Base-by-base conservation (phyloP, 306 rosid genomes). In the Glycine soja region DNA sequence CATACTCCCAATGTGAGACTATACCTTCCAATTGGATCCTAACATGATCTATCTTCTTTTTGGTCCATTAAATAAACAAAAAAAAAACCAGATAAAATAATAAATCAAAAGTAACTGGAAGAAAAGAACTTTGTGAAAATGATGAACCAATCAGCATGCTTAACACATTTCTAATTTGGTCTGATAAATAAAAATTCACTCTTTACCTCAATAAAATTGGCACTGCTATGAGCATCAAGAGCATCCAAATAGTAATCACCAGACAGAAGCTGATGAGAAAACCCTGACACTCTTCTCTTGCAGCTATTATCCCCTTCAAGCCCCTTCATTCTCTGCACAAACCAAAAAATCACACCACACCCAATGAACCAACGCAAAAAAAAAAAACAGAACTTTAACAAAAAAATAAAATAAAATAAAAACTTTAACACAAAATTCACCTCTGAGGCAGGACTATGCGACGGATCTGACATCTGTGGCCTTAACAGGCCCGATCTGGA, bases 381-480 rank as follows among this genome's bases (percentile, higher is more conserved):
- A 0, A 24, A 57, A 46, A 14, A 47, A 5, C 34, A 52, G 51
- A 4, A 62, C 75, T 38, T 42, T 43, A 56, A 61, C 2, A 24
- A 1, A 24, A 24, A 19, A 24, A 24, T 24, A 24, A 24, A 24
- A 24, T 24, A 24, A 24, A 24, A 24, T 24, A 24, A 24, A 24
- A 24, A 24, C 30, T 24, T 24, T 24, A 24, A 24, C 30, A 24
- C 30, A 52, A 85, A 85, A 74, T 81, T 84, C 32, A 94, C 98
- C 90, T 92, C 90, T 9, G 93, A 86, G 66, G 58, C 42, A 66
- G 97, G 86, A 85, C 84, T 85, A 46, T 82, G 82, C 0, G 89
- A 83, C 81, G 93, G 95, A 92, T 94, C 97, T 81, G 94, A 88
- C 82, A 84, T 69, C 57, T 72, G 83, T n/a, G 88, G 85, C 24